Base-by-base conservation (phyloP, 345 rosid species). In the Camelina laxa region DNA sequence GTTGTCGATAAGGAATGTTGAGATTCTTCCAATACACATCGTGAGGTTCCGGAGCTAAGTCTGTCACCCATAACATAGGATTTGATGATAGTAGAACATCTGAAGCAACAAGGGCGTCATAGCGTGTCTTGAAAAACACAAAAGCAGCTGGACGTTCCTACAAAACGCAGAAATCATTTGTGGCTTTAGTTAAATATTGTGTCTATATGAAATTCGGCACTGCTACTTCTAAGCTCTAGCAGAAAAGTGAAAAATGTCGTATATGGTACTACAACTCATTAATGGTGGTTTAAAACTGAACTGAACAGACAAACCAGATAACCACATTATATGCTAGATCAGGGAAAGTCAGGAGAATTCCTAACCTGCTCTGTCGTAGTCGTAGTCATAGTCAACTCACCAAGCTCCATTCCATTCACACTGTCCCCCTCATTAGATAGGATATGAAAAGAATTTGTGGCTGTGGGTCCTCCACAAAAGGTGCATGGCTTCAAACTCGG, bases 21-120 rank as follows among this genome's bases (percentile, higher is more conserved):
- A 94, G 91, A 80, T 92, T 91, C 80, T 88, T 81, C 98, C 98
- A 94, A 51, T 84, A 85, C 76, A 94, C 86, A 81, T 94, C 98
- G 74, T 79, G 89, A 49, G 97, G 97, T 63, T 90, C 97, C 24
- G 98, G 97, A 57, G 98, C 98, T 70, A 81, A 72, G 76, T 94
- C 84, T 8, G 92, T 82, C 64, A 87, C 97, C 98, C 98, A 94
- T 76, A 83, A 67, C 98, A 94, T 91, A 35, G 98, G 96, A 84
- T 94, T 87, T 79, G 91, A 74, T 81, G 93, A 79, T 58, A 86
- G 96, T 75, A 87, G 91, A 82, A 85, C 80, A 82, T 89, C 88
- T 22, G 97, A 84, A 74, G 82, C 90, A 67, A 90, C 78, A 45
- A 79, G 82, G 53, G 98, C 93, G 77, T 90, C 86, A 64, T 82